Evolutionary conservation across 2,329 filamentous ascomycete species (phyloP).

Genomic region (Aspergillus versicolor): DNA sequence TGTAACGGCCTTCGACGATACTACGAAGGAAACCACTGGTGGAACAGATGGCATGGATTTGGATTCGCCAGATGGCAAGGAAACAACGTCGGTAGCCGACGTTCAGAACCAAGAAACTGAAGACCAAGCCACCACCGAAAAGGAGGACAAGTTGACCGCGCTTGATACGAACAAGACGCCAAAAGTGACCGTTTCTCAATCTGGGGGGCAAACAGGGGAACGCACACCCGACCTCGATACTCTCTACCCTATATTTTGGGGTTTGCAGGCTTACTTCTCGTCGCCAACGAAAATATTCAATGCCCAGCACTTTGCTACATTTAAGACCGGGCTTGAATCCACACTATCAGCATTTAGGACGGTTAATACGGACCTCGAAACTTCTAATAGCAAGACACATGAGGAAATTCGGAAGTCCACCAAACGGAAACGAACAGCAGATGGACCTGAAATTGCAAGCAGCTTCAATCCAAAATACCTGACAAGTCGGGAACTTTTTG

Average conservation of each 20-base stretch:
- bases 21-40: conserved; percentile 36
- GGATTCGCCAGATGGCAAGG: conserved; percentile 51
- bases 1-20: conserved; percentile 76
- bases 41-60: conserved; percentile 64
- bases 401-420: conserved; percentile 64
- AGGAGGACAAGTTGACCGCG: conserved; percentile 15
- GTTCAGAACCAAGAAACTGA: conserved; percentile 31
- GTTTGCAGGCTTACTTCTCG: conserved; percentile 86
- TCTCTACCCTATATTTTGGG: conserved; percentile 92
- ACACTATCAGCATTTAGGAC: conserved; percentile 75
- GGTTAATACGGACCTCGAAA: conserved; percentile 66
- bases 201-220: conserved; percentile 21
- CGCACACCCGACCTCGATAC: conserved; percentile 64
- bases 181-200: conserved; percentile 26
- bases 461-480: conserved; percentile 97
- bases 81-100: conserved; percentile 33
- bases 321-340: conserved; percentile 62
- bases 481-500: conserved; percentile 94
- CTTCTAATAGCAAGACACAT: conserved; percentile 57
- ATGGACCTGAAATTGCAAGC: conserved; percentile 64
- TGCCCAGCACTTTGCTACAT: conserved; percentile 61
- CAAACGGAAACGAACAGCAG: conserved; percentile 69
- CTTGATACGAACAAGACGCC: conserved; percentile 21
- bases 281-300: conserved; percentile 83
- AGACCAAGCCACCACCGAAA: conserved; percentile 17